A percentile compares a stretch with the other conserved stretches of the same genome.
Evolutionary conservation across 768 basidiomycete species (phyloP).

Genomic region (Russula sp.): DNA sequence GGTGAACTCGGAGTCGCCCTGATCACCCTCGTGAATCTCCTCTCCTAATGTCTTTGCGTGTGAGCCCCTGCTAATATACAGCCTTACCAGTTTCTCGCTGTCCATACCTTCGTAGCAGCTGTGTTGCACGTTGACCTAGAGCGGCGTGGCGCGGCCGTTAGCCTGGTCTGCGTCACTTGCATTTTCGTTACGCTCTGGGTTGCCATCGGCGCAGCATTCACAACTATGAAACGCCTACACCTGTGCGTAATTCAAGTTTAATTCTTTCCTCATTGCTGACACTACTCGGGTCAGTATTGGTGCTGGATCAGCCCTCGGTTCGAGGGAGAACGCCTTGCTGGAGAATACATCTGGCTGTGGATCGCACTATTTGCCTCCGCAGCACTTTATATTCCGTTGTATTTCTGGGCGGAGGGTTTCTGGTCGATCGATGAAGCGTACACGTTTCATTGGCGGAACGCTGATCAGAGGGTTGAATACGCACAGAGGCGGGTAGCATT

Average conservation of each 20-base stretch:
- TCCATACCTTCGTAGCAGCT: no score
- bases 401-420: slow-evolving; percentile 40
- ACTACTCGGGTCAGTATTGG: slow-evolving; percentile 37
- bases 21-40: no score
- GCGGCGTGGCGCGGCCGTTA: no score
- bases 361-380: slow-evolving; percentile 39
- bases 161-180: no score
- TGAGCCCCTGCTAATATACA: no score
- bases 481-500: slow-evolving; percentile 17
- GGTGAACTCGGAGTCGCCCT: no score
- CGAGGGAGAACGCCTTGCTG: slow-evolving; percentile 38
- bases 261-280: slow-evolving; percentile 2
- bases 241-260: slow-evolving; percentile 33
- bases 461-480: slow-evolving; percentile 13
- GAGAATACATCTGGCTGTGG: slow-evolving; percentile 50
- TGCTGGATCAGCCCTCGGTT: slow-evolving; percentile 44
- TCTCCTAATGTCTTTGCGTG: no score
- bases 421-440: slow-evolving; percentile 33
- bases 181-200: no score
- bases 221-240: slow-evolving; percentile 39
- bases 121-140: no score
- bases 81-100: no score
- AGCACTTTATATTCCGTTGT: slow-evolving; percentile 40
- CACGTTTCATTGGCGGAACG: slow-evolving; percentile 33
- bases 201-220: slow-evolving; percentile 34